These are phyloP conservation scores for Tolypocladium pustulatum DNA, from an alignment of 2,329 filamentous ascomycete species.

Conservation along the genomic window DNA sequence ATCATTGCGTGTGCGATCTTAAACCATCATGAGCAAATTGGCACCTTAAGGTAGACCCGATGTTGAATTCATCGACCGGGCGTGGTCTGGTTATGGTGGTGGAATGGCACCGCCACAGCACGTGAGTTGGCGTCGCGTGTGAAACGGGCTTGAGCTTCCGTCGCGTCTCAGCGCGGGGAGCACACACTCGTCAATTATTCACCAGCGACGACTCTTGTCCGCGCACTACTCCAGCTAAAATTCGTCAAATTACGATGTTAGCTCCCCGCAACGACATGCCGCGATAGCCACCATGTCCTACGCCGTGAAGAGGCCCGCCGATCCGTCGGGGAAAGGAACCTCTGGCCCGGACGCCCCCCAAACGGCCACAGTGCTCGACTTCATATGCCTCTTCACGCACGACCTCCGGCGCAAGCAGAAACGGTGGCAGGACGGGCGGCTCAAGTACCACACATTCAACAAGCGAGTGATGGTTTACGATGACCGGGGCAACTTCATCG, in stretches of 20 bases:
- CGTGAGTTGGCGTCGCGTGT: constrained; percentile 12
- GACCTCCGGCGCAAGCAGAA: constrained; percentile 82
- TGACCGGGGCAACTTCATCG: constrained; percentile 66
- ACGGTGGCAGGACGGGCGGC: constrained; percentile 83
- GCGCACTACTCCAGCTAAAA: neutral
- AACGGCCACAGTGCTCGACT: constrained; percentile 69
- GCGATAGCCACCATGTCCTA: constrained; percentile 10
- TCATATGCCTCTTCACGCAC: constrained; percentile 76
- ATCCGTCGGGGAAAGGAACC: neutral
- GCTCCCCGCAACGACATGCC: neutral
- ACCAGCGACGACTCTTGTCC: neutral
- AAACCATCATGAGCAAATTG: too few relatives aligned
- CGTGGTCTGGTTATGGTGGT: too few relatives aligned
- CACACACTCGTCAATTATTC: neutral
- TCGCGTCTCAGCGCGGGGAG: neutral
- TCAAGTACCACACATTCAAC: constrained; percentile 87
- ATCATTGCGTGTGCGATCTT: too few relatives aligned
- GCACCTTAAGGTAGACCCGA: too few relatives aligned
- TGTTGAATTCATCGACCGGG: too few relatives aligned
- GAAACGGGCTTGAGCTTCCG: neutral
- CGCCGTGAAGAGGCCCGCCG: constrained; percentile 5
- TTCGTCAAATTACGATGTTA: neutral
- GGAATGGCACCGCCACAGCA: neutral
- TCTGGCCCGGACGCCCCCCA: constrained; percentile 1
- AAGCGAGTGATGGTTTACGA: constrained; percentile 86